Percentiles rank a stretch among this genome's conserved stretches.
Conservation (phyloP, 495 filamentous ascomycete genomes). For the Penicillium bovifimosum region DNA sequence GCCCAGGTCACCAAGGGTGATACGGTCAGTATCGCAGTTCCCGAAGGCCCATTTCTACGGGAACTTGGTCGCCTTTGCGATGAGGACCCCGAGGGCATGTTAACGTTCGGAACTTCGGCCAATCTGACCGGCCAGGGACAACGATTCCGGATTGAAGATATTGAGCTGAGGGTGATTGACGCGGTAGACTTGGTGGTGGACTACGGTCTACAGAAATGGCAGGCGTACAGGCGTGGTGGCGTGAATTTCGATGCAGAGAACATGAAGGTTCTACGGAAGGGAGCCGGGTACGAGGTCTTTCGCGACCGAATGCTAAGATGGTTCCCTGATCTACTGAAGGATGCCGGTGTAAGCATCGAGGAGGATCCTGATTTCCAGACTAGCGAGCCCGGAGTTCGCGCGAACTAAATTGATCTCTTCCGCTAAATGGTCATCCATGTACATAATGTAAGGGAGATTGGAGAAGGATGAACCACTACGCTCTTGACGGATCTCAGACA, state of each 20-base stretch:
- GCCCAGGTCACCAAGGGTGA: constrained; percentile 16
- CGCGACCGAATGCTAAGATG: too few species aligned
- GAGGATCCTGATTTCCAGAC: too few species aligned
- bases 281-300: too few species aligned
- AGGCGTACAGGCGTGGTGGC: constrained; percentile 20
- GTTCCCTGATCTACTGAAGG: too few species aligned
- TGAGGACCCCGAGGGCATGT: constrained; percentile 12
- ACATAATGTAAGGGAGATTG: too few species aligned
- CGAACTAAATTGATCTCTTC: too few species aligned
- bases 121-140: constrained; percentile 28
- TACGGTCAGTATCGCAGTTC: constrained; percentile 20
- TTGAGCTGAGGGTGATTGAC: constrained; percentile 21
- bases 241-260: constrained; percentile 19
- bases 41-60: constrained; percentile 13
- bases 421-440: too few species aligned
- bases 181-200: constrained; percentile 27
- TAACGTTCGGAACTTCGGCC: constrained; percentile 19
- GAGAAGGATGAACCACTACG: too few species aligned
- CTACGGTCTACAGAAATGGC: constrained; percentile 27
- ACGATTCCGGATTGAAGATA: constrained; percentile 26
- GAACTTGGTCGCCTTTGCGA: constrained; percentile 21
- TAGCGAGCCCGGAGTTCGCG: too few species aligned
- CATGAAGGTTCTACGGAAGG: constrained; percentile 23
- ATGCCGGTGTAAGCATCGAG: too few species aligned
- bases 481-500: too few species aligned